Percentiles rank a stretch among this genome's conserved stretches.
These are phyloP conservation scores for Pestalotiopsis sp. DNA, from an alignment of 2,329 filamentous ascomycete genomes.

Conservation along the genomic window DNA sequence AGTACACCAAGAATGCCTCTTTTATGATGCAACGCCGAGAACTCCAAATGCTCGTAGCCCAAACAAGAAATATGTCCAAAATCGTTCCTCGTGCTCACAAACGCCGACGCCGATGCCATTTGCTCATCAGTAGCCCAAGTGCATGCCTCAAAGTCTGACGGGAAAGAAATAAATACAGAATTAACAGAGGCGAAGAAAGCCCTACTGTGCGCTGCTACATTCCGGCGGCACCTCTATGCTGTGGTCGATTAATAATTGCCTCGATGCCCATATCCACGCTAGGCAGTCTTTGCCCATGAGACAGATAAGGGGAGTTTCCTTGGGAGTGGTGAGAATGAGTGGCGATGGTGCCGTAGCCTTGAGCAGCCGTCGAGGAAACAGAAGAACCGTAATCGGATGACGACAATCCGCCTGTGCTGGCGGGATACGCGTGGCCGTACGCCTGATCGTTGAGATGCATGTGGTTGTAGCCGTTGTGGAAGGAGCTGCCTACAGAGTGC, in stretches of 20 bases:
- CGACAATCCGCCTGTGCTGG: slow-evolving; percentile 28
- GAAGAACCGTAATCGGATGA: slow-evolving; percentile 53
- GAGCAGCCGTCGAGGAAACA: slow-evolving; percentile 47
- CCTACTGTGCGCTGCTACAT: slow-evolving; percentile 23
- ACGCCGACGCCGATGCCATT: not conserved
- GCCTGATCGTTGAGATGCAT: slow-evolving; percentile 28
- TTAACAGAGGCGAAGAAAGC: slow-evolving; percentile 14
- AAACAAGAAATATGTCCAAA: not conserved
- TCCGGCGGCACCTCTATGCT: slow-evolving; percentile 19
- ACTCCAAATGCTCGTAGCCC: not conserved
- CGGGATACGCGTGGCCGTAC: slow-evolving; percentile 26
- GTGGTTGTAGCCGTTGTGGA: slow-evolving; percentile 29
- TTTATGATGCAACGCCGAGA: not conserved
- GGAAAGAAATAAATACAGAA: slow-evolving; percentile 11
- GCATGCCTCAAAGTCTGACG: slow-evolving; percentile 2
- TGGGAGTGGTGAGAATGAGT: slow-evolving; percentile 33
- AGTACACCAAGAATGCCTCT: not conserved
- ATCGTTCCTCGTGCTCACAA: not conserved
- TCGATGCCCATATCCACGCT: slow-evolving; percentile 65
- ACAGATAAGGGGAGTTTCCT: slow-evolving; percentile 49
- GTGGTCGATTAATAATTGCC: slow-evolving; percentile 56
- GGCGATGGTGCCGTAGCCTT: slow-evolving; percentile 33
- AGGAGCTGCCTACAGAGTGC: slow-evolving; percentile 39
- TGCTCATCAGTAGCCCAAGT: not conserved
- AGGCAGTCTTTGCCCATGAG: slow-evolving; percentile 48